Evolutionary conservation across 495 filamentous ascomycete genomes (phyloP).

Genomic region (Aspergillus bertholletiae): DNA sequence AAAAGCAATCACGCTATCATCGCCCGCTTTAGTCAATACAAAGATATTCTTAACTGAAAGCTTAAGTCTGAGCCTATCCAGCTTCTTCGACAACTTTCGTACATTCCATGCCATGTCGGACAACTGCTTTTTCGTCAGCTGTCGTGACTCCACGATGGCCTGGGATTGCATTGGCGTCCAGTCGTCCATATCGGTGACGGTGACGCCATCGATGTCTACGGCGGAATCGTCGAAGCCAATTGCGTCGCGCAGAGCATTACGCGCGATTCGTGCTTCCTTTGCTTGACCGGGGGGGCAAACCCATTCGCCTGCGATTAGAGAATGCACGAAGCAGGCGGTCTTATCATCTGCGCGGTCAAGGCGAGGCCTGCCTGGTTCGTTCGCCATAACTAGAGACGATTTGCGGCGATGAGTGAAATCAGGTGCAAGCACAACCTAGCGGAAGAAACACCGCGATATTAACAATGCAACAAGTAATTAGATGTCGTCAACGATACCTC

Average conservation of each 20-base stretch:
- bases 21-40: constrained; percentile 83
- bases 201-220: constrained; percentile 18
- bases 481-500: constrained; percentile 31
- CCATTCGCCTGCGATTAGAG: constrained; percentile 62
- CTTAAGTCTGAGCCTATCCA: constrained; percentile 74
- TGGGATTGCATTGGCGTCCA: constrained; percentile 25
- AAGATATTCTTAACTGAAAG: constrained; percentile 81
- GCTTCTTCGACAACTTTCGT: constrained; percentile 79
- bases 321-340: constrained; percentile 81
- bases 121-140: constrained; percentile 88
- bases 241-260: constrained; percentile 15
- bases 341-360: constrained; percentile 38
- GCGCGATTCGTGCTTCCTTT: constrained; percentile 30
- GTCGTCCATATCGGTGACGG: constrained; percentile 18
- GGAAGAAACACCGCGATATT: not conserved
- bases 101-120: constrained; percentile 96
- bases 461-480: not conserved
- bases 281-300: constrained; percentile 14
- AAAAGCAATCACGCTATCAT: constrained; percentile 73
- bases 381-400: constrained; percentile 71
- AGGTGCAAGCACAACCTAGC: constrained; percentile 70
- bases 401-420: constrained; percentile 75
- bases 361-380: constrained; percentile 40
- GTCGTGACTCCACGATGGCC: constrained; percentile 49
- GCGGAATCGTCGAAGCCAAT: constrained; percentile 20